These are phyloP conservation scores for Diaporthe vaccinii DNA, from an alignment of 2,329 filamentous ascomycete genomes.

Conservation along the genomic window DNA sequence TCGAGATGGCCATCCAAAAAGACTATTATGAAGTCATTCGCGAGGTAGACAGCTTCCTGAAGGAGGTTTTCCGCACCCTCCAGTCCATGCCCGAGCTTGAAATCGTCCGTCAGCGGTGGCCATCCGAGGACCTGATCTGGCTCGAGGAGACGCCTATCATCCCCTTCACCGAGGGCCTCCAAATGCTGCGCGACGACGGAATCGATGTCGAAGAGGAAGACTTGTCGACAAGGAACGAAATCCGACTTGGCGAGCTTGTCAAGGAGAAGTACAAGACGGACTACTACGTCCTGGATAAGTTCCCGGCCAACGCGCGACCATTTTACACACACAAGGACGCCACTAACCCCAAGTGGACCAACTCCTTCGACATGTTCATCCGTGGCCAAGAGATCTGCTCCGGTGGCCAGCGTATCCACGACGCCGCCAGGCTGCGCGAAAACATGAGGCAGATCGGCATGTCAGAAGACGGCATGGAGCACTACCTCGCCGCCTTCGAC, in stretches of 20 bases:
- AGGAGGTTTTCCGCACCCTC: constrained; percentile 77
- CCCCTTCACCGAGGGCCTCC: constrained; percentile 82
- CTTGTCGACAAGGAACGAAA: constrained; percentile 87
- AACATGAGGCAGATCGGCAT: constrained; percentile 84
- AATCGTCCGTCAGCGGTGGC: constrained; percentile 85
- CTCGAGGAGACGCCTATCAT: constrained; percentile 87
- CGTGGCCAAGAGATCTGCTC: constrained; percentile 94
- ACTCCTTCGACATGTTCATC: constrained; percentile 96
- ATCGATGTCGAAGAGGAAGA: constrained; percentile 81
- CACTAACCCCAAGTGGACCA: constrained; percentile 79
- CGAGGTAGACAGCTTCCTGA: constrained; percentile 82
- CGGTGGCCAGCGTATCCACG: constrained; percentile 93
- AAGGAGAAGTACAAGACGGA: constrained; percentile 90
- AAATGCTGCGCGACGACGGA: constrained; percentile 86
- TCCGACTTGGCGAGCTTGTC: constrained; percentile 85
- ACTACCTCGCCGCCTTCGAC: constrained; percentile 90
- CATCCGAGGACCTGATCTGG: constrained; percentile 88
- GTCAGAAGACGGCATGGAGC: constrained; percentile 85
- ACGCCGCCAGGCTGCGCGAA: constrained; percentile 78
- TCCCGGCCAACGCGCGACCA: constrained; percentile 84
- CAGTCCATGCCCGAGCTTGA: constrained; percentile 77
- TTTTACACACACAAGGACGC: constrained; percentile 93
- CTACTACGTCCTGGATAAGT: constrained; percentile 95
- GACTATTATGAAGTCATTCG: constrained; percentile 91
- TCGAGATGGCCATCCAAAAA: constrained; percentile 92